Base-by-base conservation (phyloP, 2,329 filamentous ascomycete species). In the Rhynchosporium graminicola region DNA sequence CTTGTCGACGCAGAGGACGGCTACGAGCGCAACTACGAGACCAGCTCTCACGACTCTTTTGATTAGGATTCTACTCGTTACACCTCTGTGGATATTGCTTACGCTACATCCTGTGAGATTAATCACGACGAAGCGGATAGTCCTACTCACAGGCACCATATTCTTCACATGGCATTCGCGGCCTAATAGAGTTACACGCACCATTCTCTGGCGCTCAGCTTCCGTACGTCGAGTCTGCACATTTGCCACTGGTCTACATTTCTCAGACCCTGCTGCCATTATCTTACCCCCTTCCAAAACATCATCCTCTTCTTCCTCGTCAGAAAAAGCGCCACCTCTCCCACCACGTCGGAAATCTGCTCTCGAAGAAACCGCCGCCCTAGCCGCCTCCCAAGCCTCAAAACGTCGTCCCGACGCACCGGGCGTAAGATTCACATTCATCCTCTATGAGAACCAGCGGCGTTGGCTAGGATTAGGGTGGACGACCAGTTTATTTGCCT, bases 391-490 rank as follows among this genome's bases (percentile, higher is more conserved):
- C 38, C 57, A 64, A 59, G 72, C 70, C 20, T 75, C 60, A 69
- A 78, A 65, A 71, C 76, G 66, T 47, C 69, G 72, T 28, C 76
- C 76, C n/a, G 82, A 81, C 64, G 88, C 89, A 4, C 85, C 92
- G 0, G 92, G 93, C 1, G 91, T 99, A 13, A 90, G 92, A 50
- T 99, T 99, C 72, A 99, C 95, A 0, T 99, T 99, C 67, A 93
- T 95, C 54, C 82, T 99, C 2, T 98, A 93, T 72, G 95, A 99
- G 75, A 99, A 99, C 70, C 95, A 99, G 76, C 85, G 95, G 47
- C 86, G 95, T 58, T 99, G 95, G 95, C 79, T 99, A 3, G 94
- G 93, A 1, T 83, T 99, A 12, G 95, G 95, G 0, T 99, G 95
- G 93, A 98, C 95, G 0, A 89, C 89, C 2, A 96, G 88, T 45